Evolutionary conservation across 176 grass and related monocot genomes (phyloP).

Genomic region (Saccharum officinarum): DNA sequence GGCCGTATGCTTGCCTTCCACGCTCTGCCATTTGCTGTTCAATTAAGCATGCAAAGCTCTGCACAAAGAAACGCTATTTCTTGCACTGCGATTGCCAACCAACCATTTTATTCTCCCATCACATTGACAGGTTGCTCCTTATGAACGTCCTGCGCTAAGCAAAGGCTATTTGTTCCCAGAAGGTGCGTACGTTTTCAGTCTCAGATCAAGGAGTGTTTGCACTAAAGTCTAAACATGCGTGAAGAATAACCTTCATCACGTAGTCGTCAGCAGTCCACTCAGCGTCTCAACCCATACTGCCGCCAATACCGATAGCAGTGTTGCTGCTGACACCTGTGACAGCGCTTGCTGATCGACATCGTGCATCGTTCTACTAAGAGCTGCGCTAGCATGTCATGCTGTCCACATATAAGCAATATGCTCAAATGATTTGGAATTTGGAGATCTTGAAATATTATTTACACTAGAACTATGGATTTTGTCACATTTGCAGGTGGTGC

Average conservation of each 20-base stretch:
- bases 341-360: not conserved
- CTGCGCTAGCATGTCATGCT: not conserved
- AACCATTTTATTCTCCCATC: not conserved
- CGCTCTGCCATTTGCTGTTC: not conserved
- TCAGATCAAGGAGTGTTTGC: not conserved
- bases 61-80: not conserved
- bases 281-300: no score
- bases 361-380: not conserved
- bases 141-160: constrained; percentile 74
- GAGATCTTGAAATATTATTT: not conserved
- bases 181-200: constrained; percentile 34
- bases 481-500: constrained; percentile 42
- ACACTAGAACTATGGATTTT: not conserved
- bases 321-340: not conserved
- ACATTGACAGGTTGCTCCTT: constrained; percentile 59
- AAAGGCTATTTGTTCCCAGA: constrained; percentile 56
- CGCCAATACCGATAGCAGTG: not conserved
- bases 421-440: not conserved
- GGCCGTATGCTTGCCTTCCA: constrained; percentile 28
- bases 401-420: not conserved
- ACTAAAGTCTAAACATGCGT: not conserved
- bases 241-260: not conserved
- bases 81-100: not conserved
- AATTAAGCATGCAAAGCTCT: not conserved
- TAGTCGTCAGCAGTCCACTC: no score